These are phyloP conservation scores for Cymbopogon citratus DNA, from an alignment of 176 grass and related monocot species.

Conservation along the genomic window DNA sequence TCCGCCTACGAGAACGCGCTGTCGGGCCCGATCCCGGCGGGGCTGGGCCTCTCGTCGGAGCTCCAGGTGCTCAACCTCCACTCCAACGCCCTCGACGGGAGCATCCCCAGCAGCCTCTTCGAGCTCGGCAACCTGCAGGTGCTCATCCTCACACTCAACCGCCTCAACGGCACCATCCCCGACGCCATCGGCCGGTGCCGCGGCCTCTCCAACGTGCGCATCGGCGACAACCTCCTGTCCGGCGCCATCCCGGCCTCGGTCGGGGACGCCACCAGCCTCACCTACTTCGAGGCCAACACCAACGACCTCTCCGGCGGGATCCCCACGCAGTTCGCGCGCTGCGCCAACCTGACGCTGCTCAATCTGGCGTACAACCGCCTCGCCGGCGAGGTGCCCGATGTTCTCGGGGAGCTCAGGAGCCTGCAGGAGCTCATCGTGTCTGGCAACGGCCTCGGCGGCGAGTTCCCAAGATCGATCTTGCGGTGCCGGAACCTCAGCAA, in stretches of 20 bases:
- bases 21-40: conserved; percentile 50
- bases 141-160: conserved; percentile 75
- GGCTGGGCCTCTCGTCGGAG: conserved; percentile 49
- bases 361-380: conserved; percentile 73
- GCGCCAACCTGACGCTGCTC: conserved; percentile 82
- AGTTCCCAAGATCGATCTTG: conserved; percentile 59
- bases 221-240: conserved; percentile 65
- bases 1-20: conserved; percentile 87
- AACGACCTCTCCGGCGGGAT: conserved; percentile 71
- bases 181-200: conserved; percentile 51
- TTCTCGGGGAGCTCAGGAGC: conserved; percentile 58
- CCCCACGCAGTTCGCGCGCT: conserved; percentile 55
- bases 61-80: conserved; percentile 82
- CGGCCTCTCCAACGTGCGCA: conserved; percentile 71
- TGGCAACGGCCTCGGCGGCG: conserved; percentile 50
- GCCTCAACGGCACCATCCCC: conserved; percentile 69
- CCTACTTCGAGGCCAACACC: conserved; percentile 84
- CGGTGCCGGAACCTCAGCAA: conserved; percentile 88
- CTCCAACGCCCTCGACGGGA: conserved; percentile 72
- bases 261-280: conserved; percentile 64
- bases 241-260: conserved; percentile 64
- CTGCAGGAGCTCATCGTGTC: conserved; percentile 84
- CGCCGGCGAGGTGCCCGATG: conserved; percentile 49
- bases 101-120: conserved; percentile 73
- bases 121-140: conserved; percentile 53